Evolutionary conservation across 1,284 basidiomycete genomes (phyloP), one percentile per base, ranked within the genome.

Genomic region (Moesziomyces sp.): DNA sequence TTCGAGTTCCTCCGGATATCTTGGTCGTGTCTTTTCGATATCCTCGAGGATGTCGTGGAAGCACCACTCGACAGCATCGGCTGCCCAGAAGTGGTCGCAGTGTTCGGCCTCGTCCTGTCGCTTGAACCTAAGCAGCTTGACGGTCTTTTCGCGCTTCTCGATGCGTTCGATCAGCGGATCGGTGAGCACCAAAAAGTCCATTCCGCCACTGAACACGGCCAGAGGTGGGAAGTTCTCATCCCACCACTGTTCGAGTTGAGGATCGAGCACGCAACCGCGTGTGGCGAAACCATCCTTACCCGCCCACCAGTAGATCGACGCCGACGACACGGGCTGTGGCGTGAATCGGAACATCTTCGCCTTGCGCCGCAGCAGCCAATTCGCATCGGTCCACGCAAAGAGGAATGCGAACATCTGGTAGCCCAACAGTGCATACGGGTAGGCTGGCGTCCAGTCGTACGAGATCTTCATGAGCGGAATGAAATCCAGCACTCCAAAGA

Each of bases 321-420:
- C 86, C 5, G 87, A 87, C 7, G 85, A 85, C 18, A 89, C 89
- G 52, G 89, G 89, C 28, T 88, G 87, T 0, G 89, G 89, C 0
- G 88, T 89, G 83, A 90, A 90, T 16, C 89, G 82, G 84, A 90
- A 90, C 88, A 89, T 89, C 75, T 90, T 90, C 5, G 87, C 86
- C 76, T 90, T 90, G n/a, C 81, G 55, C 8, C 81, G 54, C 5
- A 79, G 55, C n/a, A 88, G 87, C 85, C 89, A 90, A 77, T 89
- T 89, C 16, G 87, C 85, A 79, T 90, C 89, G 16, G 88, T 90
- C 89, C 89, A 89, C n/a, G 85, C 83, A 69, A 87, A 88, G 28
- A 90, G 83, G 83, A 88, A 90, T 19, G 80, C 81, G 74, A 90
- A 90, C 88, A 90, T 89, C 68, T 87, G 88, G 76, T 83, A 84